Evolutionary conservation across 2,329 filamentous ascomycete species (phyloP).

Genomic region (Colletotrichum sp.): DNA sequence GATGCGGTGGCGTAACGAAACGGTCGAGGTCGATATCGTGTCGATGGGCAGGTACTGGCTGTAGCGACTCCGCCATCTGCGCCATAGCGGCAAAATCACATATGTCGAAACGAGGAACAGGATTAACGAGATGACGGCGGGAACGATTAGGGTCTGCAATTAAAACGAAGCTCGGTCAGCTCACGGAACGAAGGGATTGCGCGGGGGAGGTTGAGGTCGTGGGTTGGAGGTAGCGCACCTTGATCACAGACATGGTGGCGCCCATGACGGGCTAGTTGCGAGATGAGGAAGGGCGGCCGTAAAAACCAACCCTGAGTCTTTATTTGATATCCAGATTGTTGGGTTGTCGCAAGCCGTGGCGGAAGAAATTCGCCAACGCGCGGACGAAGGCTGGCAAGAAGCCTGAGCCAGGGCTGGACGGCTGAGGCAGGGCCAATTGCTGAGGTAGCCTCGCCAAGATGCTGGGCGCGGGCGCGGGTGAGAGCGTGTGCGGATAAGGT

Average conservation of each 20-base stretch:
- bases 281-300: background rate
- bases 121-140: conserved; percentile 72
- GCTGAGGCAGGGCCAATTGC: background rate
- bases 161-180: conserved; percentile 3
- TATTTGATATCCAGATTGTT: background rate
- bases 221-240: conserved; percentile 26
- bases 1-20: conserved; percentile 58
- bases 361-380: background rate
- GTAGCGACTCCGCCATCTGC: conserved; percentile 72
- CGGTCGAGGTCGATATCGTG: conserved; percentile 62
- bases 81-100: conserved; percentile 71
- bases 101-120: conserved; percentile 72
- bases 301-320: background rate
- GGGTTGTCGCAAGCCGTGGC: background rate
- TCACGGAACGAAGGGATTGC: background rate
- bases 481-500: background rate
- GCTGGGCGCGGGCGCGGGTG: background rate
- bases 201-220: conserved; percentile 27
- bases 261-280: conserved; percentile 31
- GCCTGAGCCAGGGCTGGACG: background rate
- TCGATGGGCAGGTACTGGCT: conserved; percentile 76
- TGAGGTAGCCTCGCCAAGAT: conserved; percentile 6
- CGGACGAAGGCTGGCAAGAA: background rate
- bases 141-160: conserved; percentile 70
- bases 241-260: conserved; percentile 37